Evolutionary conservation across 2,329 filamentous ascomycete genomes (phyloP).

Genomic region (Hypoxylon sp.): DNA sequence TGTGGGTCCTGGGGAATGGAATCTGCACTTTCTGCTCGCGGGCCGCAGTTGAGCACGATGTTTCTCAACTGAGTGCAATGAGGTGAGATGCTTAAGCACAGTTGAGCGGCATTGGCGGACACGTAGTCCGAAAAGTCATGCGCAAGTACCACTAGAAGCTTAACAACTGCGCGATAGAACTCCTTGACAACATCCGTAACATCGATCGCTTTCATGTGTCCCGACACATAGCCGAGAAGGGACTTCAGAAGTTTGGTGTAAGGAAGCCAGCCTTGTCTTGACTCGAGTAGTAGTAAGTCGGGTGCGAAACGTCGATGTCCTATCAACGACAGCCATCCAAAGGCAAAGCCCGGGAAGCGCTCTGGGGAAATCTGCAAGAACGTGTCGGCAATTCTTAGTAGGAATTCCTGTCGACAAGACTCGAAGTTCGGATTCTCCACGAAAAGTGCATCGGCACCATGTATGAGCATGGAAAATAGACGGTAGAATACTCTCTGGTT

Average conservation of each 20-base stretch:
- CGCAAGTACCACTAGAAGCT: constrained; percentile 86
- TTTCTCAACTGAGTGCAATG: constrained; percentile 92
- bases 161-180: constrained; percentile 86
- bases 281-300: constrained; percentile 77
- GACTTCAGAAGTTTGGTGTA: constrained; percentile 82
- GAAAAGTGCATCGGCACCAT: constrained; percentile 75
- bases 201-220: constrained; percentile 82
- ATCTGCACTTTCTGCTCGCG: constrained; percentile 81
- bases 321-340: constrained; percentile 86
- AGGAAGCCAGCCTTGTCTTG: constrained; percentile 80
- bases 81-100: constrained; percentile 85
- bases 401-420: constrained; percentile 76
- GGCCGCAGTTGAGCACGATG: constrained; percentile 80
- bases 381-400: constrained; percentile 78
- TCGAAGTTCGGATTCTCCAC: constrained; percentile 72
- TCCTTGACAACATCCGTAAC: constrained; percentile 81
- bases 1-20: constrained; percentile 64
- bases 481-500: constrained; percentile 93
- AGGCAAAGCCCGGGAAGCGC: constrained; percentile 85
- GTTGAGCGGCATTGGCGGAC: constrained; percentile 85
- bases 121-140: constrained; percentile 97
- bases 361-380: constrained; percentile 82
- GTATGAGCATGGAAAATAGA: constrained; percentile 85
- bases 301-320: constrained; percentile 90
- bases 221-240: constrained; percentile 80